phyloP scores from a whole-genome alignment of 2,329 filamentous ascomycete species.

The Monilinia fructigena region DNA sequence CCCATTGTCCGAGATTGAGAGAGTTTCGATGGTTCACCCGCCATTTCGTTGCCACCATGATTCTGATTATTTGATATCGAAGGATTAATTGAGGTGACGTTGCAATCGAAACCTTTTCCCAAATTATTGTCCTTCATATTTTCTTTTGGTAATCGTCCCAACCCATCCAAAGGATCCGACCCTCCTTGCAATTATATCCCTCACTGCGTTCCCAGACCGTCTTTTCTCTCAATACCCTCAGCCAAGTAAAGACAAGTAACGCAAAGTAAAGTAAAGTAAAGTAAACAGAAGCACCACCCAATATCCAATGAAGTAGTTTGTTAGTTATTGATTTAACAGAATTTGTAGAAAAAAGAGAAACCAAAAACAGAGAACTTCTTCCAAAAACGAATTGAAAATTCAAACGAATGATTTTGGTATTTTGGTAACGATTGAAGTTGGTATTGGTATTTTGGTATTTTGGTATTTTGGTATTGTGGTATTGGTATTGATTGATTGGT shows the following conservation, averaged over 20 bases:
- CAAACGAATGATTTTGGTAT: conserved; percentile 22
- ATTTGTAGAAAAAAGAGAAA: conserved; percentile 6
- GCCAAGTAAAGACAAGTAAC: conserved; percentile 4
- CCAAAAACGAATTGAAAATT: conserved; percentile 22
- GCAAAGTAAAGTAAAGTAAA: no score
- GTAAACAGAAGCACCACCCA: conserved; percentile 10
- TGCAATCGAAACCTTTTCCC: conserved; percentile 2
- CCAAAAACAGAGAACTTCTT: conserved; percentile 19
- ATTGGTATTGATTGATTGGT: background rate
- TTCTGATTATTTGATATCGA: conserved; percentile 21
- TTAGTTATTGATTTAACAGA: conserved; percentile 10
- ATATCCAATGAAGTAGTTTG: conserved; percentile 19
- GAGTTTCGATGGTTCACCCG: conserved; percentile 11
- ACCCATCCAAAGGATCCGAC: background rate
- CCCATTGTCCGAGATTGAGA: conserved; percentile 24
- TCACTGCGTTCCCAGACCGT: background rate
- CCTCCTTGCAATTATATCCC: conserved; percentile 6
- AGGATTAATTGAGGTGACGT: background rate
- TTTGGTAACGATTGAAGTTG: conserved; percentile 6
- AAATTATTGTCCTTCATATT: conserved; percentile 7
- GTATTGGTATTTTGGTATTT: background rate
- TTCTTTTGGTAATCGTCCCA: conserved; percentile 6
- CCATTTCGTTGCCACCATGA: conserved; percentile 24
- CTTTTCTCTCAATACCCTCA: conserved; percentile 7
- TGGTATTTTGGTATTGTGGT: conserved; percentile 1